Evolutionary conservation across 208 protist genomes (phyloP).

Genomic region (Acanthamoeba royreba): DNA sequence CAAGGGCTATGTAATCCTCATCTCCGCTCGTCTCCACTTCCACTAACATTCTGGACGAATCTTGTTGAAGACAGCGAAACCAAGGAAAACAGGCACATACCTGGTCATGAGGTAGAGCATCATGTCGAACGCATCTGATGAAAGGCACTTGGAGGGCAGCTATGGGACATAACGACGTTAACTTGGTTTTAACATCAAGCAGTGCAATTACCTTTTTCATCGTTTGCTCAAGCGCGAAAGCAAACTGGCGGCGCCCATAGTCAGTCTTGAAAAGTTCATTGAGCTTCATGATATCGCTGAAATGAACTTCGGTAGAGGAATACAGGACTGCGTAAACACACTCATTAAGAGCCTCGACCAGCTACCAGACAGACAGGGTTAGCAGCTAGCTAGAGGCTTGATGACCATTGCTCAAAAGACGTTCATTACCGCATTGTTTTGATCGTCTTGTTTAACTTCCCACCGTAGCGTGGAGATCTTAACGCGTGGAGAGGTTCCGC

Average conservation of each 20-base stretch:
- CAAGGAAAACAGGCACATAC: background rate
- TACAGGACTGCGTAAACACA: background rate
- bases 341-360: background rate
- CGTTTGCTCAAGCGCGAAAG: background rate
- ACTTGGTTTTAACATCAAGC: background rate
- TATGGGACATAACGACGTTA: background rate
- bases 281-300: constrained; percentile 32
- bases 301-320: background rate
- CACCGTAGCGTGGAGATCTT: too few relatives aligned
- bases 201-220: too few relatives aligned
- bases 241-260: constrained; percentile 19
- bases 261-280: constrained; percentile 27
- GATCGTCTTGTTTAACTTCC: too few relatives aligned
- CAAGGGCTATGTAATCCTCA: background rate
- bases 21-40: background rate
- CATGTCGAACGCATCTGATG: constrained; percentile 11
- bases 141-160: background rate
- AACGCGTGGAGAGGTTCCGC: too few relatives aligned
- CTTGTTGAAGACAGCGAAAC: too few relatives aligned
- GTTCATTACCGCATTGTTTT: too few relatives aligned
- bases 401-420: too few relatives aligned
- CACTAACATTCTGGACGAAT: background rate
- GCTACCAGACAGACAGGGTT: too few relatives aligned
- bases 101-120: constrained; percentile 35
- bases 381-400: too few relatives aligned